Conservation (phyloP, 1,139 yeast species). For the Lodderomyces theae region DNA sequence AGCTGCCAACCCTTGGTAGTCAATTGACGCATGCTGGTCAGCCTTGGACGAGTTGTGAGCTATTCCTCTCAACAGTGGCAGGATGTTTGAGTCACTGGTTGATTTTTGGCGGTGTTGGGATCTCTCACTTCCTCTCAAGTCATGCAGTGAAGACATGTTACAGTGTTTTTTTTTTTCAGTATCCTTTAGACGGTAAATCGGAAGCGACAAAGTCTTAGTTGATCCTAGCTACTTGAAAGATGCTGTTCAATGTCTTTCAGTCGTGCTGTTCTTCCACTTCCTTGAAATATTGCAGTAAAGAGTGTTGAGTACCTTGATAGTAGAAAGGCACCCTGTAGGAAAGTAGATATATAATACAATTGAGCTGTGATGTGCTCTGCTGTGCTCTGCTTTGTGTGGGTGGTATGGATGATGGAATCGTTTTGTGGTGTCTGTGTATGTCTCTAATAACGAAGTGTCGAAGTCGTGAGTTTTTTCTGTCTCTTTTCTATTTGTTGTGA, state of each 20-base stretch:
- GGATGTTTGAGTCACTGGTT: background rate
- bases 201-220: background rate
- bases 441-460: background rate
- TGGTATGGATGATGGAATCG: background rate
- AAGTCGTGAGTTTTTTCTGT: constrained; percentile 1
- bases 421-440: too few species aligned
- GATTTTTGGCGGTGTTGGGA: background rate
- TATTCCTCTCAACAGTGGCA: constrained; percentile 1
- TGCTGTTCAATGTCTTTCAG: too few species aligned
- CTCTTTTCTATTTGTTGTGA: constrained; percentile 3
- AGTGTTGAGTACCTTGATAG: too few species aligned
- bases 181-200: too few species aligned
- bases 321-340: too few species aligned
- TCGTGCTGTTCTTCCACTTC: too few species aligned
- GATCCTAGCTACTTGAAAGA: too few species aligned
- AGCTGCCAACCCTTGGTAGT: constrained; percentile 6
- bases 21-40: constrained; percentile 5
- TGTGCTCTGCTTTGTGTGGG: too few species aligned
- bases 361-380: too few species aligned
- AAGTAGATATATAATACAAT: too few species aligned
- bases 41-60: background rate
- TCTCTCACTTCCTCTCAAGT: background rate
- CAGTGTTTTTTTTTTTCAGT: too few species aligned
- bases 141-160: background rate
- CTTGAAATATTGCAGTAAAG: too few species aligned